Evolutionary conservation across 75 land plant genomes (phyloP).

Genomic region (Pinus taeda): DNA sequence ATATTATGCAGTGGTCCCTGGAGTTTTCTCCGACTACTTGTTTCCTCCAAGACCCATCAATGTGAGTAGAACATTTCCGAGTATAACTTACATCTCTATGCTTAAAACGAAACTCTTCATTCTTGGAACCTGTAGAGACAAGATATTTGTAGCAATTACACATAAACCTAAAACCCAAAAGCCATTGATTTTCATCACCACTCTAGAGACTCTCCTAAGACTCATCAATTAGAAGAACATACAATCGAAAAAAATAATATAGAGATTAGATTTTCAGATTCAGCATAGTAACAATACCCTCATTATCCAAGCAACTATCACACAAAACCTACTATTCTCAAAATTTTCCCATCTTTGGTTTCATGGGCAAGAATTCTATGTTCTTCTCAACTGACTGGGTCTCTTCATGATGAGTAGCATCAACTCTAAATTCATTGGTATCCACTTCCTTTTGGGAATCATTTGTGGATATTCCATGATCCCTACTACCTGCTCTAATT

Average conservation of each 20-base stretch:
- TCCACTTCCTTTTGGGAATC: slow-evolving; percentile 28
- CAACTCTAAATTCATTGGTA: slow-evolving; percentile 10
- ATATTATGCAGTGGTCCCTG: slow-evolving; percentile 18
- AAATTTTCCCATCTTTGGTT: slow-evolving; percentile 14
- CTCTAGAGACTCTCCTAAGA: not conserved
- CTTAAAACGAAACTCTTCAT: slow-evolving; percentile 3
- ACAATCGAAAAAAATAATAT: not conserved
- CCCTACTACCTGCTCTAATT: slow-evolving; percentile 34
- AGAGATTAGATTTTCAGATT: not conserved
- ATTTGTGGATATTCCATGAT: slow-evolving; percentile 21
- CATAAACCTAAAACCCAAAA: not conserved
- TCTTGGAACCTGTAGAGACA: slow-evolving; percentile 14
- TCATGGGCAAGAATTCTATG: not conserved
- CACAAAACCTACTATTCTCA: not conserved
- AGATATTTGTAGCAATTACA: not conserved
- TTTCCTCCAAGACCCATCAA: slow-evolving; percentile 23
- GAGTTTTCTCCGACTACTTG: slow-evolving; percentile 17
- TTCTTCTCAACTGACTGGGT: slow-evolving; percentile 20
- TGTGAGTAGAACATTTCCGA: slow-evolving; percentile 2
- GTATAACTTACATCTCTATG: slow-evolving; percentile 23
- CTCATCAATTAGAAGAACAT: not conserved
- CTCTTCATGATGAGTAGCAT: slow-evolving; percentile 9
- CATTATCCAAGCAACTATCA: not conserved
- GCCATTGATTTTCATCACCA: not conserved
- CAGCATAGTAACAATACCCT: not conserved